Evolutionary conservation across 345 rosid genomes (phyloP).

Genomic region (Streptanthus diversifolius): DNA sequence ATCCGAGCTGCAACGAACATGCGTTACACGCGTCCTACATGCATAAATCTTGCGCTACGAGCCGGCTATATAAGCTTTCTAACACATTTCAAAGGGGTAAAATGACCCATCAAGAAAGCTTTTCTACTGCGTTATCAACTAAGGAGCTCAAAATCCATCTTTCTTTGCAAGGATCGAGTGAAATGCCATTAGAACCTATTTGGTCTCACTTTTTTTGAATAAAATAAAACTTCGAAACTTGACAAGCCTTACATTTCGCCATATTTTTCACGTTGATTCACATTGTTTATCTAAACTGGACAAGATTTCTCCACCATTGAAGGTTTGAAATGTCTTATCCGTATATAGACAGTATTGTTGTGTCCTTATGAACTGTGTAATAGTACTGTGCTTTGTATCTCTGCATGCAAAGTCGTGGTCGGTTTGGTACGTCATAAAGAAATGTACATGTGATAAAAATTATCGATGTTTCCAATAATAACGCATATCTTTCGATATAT

Average conservation of each 20-base stretch:
- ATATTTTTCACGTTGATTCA: slow-evolving; percentile 8
- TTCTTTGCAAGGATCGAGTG: no score
- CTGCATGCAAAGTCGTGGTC: slow-evolving; percentile 19
- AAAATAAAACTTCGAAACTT: no score
- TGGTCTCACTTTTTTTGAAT: not conserved
- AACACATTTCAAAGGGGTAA: no score
- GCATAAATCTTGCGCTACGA: no score
- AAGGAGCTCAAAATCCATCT: no score
- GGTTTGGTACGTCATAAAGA: not conserved
- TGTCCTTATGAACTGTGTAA: slow-evolving; percentile 9
- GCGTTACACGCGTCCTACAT: no score
- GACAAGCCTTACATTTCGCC: not conserved
- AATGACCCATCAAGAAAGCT: no score
- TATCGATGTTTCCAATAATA: not conserved
- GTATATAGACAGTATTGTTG: not conserved
- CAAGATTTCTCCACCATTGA: not conserved
- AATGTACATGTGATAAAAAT: slow-evolving; percentile 16
- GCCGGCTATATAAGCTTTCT: no score
- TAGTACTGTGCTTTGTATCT: slow-evolving; percentile 10
- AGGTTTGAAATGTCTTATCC: not conserved
- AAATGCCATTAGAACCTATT: no score
- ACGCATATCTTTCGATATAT: not conserved
- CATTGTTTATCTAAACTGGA: not conserved
- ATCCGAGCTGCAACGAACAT: no score
- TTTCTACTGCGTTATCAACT: no score